phyloP scores from a whole-genome alignment of 2,329 filamentous ascomycete genomes.

The Karstenula rhodostoma region DNA sequence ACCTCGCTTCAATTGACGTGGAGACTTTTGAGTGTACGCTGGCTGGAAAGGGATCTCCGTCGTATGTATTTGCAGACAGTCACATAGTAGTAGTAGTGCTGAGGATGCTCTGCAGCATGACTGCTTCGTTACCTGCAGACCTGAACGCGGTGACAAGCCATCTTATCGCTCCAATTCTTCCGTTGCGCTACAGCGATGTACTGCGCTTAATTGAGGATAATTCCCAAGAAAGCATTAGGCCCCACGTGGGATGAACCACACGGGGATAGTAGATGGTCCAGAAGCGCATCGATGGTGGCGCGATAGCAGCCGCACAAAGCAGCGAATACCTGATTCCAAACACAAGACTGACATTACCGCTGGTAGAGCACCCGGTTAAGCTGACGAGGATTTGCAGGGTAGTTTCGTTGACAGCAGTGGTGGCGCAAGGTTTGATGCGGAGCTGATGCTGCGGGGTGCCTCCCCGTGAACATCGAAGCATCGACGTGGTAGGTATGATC shows the following conservation, averaged over 20 bases:
- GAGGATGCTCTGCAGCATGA: constrained; percentile 20
- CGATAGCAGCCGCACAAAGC: not conserved
- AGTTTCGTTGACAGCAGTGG: constrained; percentile 4
- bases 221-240: not conserved
- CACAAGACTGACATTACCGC: not conserved
- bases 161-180: constrained; percentile 13
- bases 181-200: not conserved
- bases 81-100: constrained; percentile 3
- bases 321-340: not conserved
- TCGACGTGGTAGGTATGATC: constrained; percentile 17
- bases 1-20: constrained; percentile 18
- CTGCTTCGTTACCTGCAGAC: constrained; percentile 19
- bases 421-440: constrained; percentile 5
- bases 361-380: constrained; percentile 5
- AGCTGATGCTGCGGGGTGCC: constrained; percentile 17
- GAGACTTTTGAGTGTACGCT: constrained; percentile 7
- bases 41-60: constrained; percentile 2
- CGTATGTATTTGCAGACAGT: constrained; percentile 3
- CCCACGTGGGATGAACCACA: constrained; percentile 20
- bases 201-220: not conserved
- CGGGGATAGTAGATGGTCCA: not conserved
- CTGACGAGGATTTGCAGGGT: constrained; percentile 14
- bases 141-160: constrained; percentile 6
- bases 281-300: not conserved
- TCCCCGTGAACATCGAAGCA: constrained; percentile 6